A percentile compares a stretch with the other conserved stretches of the same genome.
Conservation (phyloP, 371 early-diverging fungal genomes). For the Apophysomyces ossiformis region DNA sequence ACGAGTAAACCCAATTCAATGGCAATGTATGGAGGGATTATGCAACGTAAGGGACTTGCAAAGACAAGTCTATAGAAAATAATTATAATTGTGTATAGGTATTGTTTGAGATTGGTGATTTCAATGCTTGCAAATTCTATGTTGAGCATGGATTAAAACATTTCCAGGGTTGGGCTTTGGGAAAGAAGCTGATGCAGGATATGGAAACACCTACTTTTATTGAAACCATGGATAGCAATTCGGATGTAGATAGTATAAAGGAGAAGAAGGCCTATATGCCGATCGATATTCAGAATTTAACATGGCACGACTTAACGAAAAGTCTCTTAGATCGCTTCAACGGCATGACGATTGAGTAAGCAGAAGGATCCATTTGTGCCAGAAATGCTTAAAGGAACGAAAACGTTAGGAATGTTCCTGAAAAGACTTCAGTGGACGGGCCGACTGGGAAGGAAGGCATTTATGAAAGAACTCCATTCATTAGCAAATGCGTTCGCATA, state of each 20-base stretch:
- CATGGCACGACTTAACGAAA: conserved; percentile 17
- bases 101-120: conserved; percentile 62
- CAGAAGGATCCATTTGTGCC: no score
- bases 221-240: conserved; percentile 11
- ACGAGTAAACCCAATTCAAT: conserved; percentile 49
- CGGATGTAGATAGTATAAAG: background rate
- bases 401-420: no score
- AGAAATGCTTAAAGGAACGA: no score
- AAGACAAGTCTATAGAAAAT: background rate
- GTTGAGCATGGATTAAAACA: conserved; percentile 34
- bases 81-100: conserved; percentile 34
- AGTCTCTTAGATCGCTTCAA: conserved; percentile 12
- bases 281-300: conserved; percentile 12
- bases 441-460: background rate
- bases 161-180: conserved; percentile 45
- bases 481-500: background rate
- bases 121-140: conserved; percentile 45
- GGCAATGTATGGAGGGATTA: conserved; percentile 62
- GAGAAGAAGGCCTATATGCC: background rate
- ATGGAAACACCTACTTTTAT: conserved; percentile 5
- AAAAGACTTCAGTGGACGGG: background rate
- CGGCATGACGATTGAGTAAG: conserved; percentile 8
- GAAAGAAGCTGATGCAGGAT: conserved; percentile 26
- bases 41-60: conserved; percentile 44
- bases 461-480: background rate